Evolutionary conservation across 805 yeast species (phyloP), one percentile per base, ranked within the genome.

Genomic region (Cyberlindnera saturnus): DNA sequence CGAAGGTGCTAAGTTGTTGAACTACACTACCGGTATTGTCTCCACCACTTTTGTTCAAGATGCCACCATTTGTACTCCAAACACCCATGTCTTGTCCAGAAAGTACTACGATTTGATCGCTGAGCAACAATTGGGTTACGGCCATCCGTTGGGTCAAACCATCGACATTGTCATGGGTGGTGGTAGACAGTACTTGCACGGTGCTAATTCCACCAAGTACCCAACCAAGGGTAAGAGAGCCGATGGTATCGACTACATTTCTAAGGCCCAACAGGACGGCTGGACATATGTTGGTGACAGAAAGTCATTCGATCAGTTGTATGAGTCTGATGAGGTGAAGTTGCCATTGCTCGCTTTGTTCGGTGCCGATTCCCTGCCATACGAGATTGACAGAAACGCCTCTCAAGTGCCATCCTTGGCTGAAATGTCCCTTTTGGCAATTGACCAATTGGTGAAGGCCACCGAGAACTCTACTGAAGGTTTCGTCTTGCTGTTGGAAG

Each of bases 21-120:
- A 95, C 9, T 86, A 80, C 64, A 65, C 71, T 52, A 90, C 96
- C 0, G 97, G 96, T 4, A 69, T 89, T 45, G 96, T 89, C 32
- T 95, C 88, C 17, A 89, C 96, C 35, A 89, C 96, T 1, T 75
- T 95, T 47, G 77, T 89, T 45, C 87, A 96, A 30, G 96, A 89
- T 61, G 96, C 96, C 26, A 90, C 96, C 0, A 96, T 96, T 2
- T 96, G 95, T 26, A 78, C 89, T 2, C 90, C 88, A 62, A 79
- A 86, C 44, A 59, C 96, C 1, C 96, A 89, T 59, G 93, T 72
- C 16, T 80, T 76, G 54, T 73, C 69, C 58, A 75, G 97, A 59
- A 71, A 64, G 48, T 86, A 83, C 64, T 89, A 84, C 59, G 89
- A 84, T 56, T 69, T 79, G 62, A 86, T 89, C 61, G 96, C 96